Base-by-base conservation (phyloP, 2,329 filamentous ascomycete genomes). In the Acrocalymma vagum region DNA sequence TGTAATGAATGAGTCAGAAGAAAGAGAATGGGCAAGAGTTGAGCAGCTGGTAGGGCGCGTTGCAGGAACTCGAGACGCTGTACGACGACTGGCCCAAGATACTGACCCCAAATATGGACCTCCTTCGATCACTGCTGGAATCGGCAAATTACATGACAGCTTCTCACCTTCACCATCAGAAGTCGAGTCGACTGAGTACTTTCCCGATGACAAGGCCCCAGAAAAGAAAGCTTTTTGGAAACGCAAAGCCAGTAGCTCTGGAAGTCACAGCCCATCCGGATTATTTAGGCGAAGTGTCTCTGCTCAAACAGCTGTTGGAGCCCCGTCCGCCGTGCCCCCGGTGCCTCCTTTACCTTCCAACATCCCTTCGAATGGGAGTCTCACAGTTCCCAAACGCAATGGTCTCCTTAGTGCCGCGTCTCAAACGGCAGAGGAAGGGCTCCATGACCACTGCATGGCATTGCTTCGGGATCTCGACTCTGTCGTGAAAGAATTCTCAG, bases 221-320 rank as follows among this genome's bases (percentile, higher is more conserved):
- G 84, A 90, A 38, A 90, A 79, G 65, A 81, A 84, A 44, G 78
- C 90, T 0, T 97, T 99, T 63, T 99, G 94, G 94, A 95, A 91
- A 69, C 84, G 93, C 31, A 96, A 95, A 71, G 77, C 86, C 1
- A 92, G 85, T 57, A 72, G 67, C 27, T 73, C 72, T 15, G 72
- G 67, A 15, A 70, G 65, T 18, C 60, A 59, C 32, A 73, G 65
- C 51, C 71, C 70, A 14, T 66, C 72, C 49, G 75, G 56, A 38
- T 55, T 73, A 26, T 74, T 76, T 53, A 72, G 69, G 38, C 71
- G 76, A 62, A 78, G 72, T 50, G 70, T 78, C n/a, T 79, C 79
- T 18, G 73, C 77, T 9, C 80, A 83, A 57, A 64, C 81, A 14
- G 72, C 73, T 3, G 74, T 78, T 6, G 76, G 78, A 10, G 66